Conservation (phyloP, 1,139 yeast genomes). For the Magnusiomyces sp. region DNA sequence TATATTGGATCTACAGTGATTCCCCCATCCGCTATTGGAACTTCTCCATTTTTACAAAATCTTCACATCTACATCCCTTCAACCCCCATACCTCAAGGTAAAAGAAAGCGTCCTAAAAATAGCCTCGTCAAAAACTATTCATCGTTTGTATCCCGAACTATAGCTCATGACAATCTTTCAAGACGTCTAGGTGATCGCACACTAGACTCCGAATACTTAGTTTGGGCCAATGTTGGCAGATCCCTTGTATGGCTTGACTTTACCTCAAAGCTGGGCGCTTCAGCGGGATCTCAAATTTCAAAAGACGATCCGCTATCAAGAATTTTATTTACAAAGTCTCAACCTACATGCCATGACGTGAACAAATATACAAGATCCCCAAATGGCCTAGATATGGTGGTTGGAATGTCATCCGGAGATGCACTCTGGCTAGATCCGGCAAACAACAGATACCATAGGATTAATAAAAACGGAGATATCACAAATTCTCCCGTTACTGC, state of each 20-base stretch:
- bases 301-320: conserved; percentile 33
- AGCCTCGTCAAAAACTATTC: conserved; percentile 33
- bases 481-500: conserved; percentile 32
- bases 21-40: conserved; percentile 6
- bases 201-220: conserved; percentile 22
- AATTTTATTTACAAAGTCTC: conserved; percentile 34
- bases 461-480: conserved; percentile 41
- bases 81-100: conserved; percentile 8
- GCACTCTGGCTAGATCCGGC: conserved; percentile 48
- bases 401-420: conserved; percentile 48
- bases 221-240: conserved; percentile 32
- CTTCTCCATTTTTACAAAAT: background rate
- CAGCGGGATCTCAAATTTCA: conserved; percentile 14
- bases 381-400: conserved; percentile 38
- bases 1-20: conserved; percentile 1
- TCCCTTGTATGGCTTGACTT: conserved; percentile 32
- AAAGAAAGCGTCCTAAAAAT: conserved; percentile 26
- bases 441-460: conserved; percentile 40
- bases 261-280: conserved; percentile 11
- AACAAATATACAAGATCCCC: conserved; percentile 32
- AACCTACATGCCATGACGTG: conserved; percentile 36
- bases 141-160: conserved; percentile 33
- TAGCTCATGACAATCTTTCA: conserved; percentile 31
- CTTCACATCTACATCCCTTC: conserved; percentile 3
- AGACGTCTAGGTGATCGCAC: conserved; percentile 29